phyloP scores from a whole-genome alignment of 257 asterid genomes.

The Solanum boliviense region DNA sequence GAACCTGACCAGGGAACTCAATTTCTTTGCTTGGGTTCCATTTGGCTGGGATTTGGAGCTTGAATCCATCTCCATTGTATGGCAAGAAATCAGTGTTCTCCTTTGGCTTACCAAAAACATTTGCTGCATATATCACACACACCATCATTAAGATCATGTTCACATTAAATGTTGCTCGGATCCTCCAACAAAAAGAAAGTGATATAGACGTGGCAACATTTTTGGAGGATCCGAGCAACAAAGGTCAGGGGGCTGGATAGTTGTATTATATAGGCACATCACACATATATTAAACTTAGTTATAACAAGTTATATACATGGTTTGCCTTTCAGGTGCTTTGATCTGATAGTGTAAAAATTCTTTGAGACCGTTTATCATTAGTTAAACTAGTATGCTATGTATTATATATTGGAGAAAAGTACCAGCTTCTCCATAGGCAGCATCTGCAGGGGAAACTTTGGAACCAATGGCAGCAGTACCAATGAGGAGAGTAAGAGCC shows the following conservation, averaged over 20 bases:
- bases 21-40: conserved; percentile 72
- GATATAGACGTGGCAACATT: not conserved
- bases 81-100: conserved; percentile 48
- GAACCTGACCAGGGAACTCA: conserved; percentile 70
- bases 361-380: not conserved
- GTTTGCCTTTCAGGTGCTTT: not conserved
- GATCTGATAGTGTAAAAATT: not conserved
- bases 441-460: conserved; percentile 79
- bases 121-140: conserved; percentile 36
- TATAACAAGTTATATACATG: no score
- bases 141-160: not conserved
- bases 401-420: not conserved
- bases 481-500: conserved; percentile 59
- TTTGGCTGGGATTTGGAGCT: conserved; percentile 48
- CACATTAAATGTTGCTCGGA: not conserved
- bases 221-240: not conserved
- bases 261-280: not conserved
- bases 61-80: conserved; percentile 47
- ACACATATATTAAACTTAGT: no score
- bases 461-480: conserved; percentile 60
- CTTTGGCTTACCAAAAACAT: conserved; percentile 72
- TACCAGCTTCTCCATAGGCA: conserved; percentile 86
- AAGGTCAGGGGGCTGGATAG: not conserved
- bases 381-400: not conserved
- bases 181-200: not conserved